A percentile compares a stretch with the other conserved stretches of the same genome.
These are phyloP conservation scores for Schizophyllum commune DNA, from an alignment of 1,284 basidiomycete species.

Conservation along the genomic window DNA sequence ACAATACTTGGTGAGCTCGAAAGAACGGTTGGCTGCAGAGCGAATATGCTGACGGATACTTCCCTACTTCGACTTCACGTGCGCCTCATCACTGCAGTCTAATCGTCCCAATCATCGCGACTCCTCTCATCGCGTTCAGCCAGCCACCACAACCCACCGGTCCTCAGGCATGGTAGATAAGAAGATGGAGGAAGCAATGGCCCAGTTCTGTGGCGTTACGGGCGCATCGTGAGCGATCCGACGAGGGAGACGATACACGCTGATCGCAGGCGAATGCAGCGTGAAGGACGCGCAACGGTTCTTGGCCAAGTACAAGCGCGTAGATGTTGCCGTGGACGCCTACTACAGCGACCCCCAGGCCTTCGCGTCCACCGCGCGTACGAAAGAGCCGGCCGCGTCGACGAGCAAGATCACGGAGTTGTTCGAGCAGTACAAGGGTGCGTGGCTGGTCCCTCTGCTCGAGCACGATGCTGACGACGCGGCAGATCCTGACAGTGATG, in stretches of 20 bases:
- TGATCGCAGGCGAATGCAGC: slow-evolving; percentile 30
- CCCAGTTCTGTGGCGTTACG: slow-evolving; percentile 59
- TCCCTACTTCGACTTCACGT: not conserved
- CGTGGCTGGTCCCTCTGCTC: slow-evolving; percentile 11
- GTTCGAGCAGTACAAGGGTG: slow-evolving; percentile 80
- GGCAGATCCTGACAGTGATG: slow-evolving; percentile 47
- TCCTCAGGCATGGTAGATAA: not conserved
- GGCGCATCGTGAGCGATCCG: slow-evolving; percentile 54
- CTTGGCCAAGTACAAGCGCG: slow-evolving; percentile 61
- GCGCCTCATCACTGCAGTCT: not conserved
- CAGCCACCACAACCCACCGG: not conserved
- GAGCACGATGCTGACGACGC: not conserved
- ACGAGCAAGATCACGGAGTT: slow-evolving; percentile 53
- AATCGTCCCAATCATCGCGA: not conserved
- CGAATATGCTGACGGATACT: not conserved
- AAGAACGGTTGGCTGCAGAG: not conserved
- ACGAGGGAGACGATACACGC: slow-evolving; percentile 2
- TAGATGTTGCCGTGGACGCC: slow-evolving; percentile 72
- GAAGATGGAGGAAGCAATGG: slow-evolving; percentile 34
- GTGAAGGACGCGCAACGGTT: slow-evolving; percentile 63
- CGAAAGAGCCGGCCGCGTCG: slow-evolving; percentile 31
- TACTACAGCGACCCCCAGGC: slow-evolving; percentile 52
- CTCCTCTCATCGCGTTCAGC: not conserved
- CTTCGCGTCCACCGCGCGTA: slow-evolving; percentile 18
- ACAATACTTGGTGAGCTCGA: not conserved